Evolutionary conservation across 2,329 filamentous ascomycete genomes (phyloP), one percentile per base, ranked within the genome.

Genomic region (Curvularia sp.): DNA sequence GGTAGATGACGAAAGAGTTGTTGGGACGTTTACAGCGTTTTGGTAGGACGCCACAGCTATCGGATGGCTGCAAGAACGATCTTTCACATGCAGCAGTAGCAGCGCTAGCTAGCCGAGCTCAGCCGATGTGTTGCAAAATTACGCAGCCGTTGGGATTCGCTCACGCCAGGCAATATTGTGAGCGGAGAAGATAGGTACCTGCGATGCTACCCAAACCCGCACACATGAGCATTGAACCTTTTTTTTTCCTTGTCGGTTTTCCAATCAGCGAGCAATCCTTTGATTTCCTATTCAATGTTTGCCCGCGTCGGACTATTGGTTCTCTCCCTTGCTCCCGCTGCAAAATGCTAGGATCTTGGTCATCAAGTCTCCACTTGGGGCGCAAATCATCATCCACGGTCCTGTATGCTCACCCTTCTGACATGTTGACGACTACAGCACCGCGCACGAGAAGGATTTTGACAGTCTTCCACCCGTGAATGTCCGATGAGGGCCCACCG

Each of bases 171-270:
- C 30, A 49, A 28, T 54, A 34, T 54, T 48, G 47, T 46, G 32
- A 46, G 32, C 34, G 15, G 10, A 15, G 13, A 13, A 53, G 49
- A 36, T 57, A 49, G 36, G 55, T 57, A 57, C 43, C 55, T 57
- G 55, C 55, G 49, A 30, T 57, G 55, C 55, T 57, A 57, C 55
- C 55, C 55, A 57, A 57, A 19, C 25, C 45, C 41, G 32, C 28
- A 13, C 47, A 45, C 45, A n/a, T 36, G 51, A 25, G 28, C 34
- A 42, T 32, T 32, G 18, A 42, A 41, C 25, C 15, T 46, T 56
- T 34, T 56, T 34, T 56, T 41, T 46, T 21, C 36, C 39, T 27
- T 13, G 32, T 15, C 5, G 32, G 7, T 12, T 36, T 5, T 36
- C 32, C 32, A 12, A n/a, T 12, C 15, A 36, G n/a, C 15, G 13